Percentiles rank a stretch among this genome's conserved stretches.
phyloP scores from a whole-genome alignment of 139 green algal species.

The Trebouxia sp. region DNA sequence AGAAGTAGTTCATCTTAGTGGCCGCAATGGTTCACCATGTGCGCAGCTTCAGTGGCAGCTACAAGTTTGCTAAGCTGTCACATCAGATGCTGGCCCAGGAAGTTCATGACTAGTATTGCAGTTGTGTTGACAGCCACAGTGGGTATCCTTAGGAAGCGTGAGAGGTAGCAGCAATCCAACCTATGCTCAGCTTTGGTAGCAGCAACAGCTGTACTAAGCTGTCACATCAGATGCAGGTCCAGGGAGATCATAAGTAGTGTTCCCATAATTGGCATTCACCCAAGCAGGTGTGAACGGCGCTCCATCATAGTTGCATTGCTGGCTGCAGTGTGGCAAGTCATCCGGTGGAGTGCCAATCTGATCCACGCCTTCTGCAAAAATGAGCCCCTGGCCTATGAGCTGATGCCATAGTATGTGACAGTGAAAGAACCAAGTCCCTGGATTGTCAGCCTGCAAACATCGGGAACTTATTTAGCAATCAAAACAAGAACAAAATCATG shows the following conservation, averaged over 20 bases:
- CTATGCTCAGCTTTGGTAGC: background rate
- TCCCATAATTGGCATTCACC: constrained; percentile 1
- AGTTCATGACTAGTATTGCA: background rate
- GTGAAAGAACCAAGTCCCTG: constrained; percentile 62
- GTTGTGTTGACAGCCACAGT: no score
- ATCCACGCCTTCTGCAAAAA: constrained; percentile 22
- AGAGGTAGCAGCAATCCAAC: background rate
- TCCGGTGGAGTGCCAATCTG: background rate
- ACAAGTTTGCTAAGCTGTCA: background rate
- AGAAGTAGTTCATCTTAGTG: no score
- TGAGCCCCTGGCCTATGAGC: constrained; percentile 58
- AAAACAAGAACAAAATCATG: background rate
- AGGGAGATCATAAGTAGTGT: constrained; percentile 12
- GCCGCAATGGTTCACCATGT: background rate
- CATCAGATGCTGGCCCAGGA: background rate
- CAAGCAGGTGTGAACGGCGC: background rate
- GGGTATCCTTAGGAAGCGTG: background rate
- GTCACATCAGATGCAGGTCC: background rate
- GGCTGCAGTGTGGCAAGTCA: background rate
- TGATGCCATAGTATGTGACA: constrained; percentile 67
- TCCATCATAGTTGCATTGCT: constrained; percentile 26
- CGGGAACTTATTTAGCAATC: background rate
- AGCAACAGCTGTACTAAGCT: background rate
- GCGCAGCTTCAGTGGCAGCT: background rate
- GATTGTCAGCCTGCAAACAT: constrained; percentile 40